Base-by-base conservation (phyloP, 768 basidiomycete species). In the Suillus alpinus region DNA sequence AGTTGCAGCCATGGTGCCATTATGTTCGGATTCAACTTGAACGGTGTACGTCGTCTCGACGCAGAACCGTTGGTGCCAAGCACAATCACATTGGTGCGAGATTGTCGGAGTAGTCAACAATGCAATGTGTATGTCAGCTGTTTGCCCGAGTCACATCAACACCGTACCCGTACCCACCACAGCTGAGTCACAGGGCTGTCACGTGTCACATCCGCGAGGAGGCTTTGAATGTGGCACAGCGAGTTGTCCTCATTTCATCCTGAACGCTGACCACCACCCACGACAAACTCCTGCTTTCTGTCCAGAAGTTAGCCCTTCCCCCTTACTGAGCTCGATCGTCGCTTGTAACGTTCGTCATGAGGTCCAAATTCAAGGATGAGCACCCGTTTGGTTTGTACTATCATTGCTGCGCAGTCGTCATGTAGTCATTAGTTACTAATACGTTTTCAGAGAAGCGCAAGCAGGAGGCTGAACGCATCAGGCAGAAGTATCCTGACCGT, bases 311-410 rank as follows among this genome's bases (percentile, higher is more conserved):
- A 55, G 50, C n/a, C 56, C 49, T 32, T 47, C 46, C 59, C 10
- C 63, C 20, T 49, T 32, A 59, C 39, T 56, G 55, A 31, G 8
- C 23, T 59, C 47, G n/a, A 64, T 60, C 53, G 12, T 36, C 56
- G 6, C 46, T 62, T 5, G 18, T 34, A 57, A 36, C 32, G 60
- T 69, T 79, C 64, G 61, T 55, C 53, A 94, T 94, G 92, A 86
- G 92, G 77, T 94, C 93, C 72, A 95, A 95, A 79, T 95, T 95
- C 82, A 95, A 95, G 87, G 96, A 98, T 78, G 96, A 98, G 79
- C 96, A 99, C 77, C 94, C 94, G 63, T 98, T 98, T 75, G 96
- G 96, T 96, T 66, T 56, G 58, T 63, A 63, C 70, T 65, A 61
- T 62, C 68, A 37, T 62, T 63, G 49, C 61, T 56, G 66, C 66